Base-by-base conservation (phyloP, 1,284 basidiomycete species). In the Fomitopsis betulina region DNA sequence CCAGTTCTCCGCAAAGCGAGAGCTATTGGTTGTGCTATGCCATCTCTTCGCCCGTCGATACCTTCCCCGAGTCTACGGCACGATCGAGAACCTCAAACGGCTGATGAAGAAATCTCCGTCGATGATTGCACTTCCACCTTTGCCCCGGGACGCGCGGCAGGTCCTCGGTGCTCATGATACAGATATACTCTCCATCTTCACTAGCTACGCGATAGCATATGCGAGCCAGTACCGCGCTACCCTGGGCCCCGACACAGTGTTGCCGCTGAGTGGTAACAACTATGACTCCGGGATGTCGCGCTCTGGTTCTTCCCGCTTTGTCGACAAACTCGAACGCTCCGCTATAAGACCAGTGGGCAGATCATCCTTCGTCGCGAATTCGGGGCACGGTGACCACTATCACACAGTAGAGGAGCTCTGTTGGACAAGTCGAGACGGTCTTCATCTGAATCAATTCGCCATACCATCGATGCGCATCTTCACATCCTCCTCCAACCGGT, bases 341-440 rank as follows among this genome's bases (percentile, higher is more conserved):
- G 73, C 78, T 9, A 68, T 79, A 17, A 64, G 32, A 0, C 70
- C 76, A 30, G 63, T 70, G 2, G 76, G 74, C 21, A 79, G 84
- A 10, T 87, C 85, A 2, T 63, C 74, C 2, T 89, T 87, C 63
- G 82, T 84, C 8, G 83, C 85, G 0, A 85, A 78, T 51, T 89
- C 86, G 0, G 86, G 87, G 0, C 84, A 83, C 56, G 75, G 67
- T 33, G 86, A 89, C 63, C 60, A 61, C 1, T 87, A 86, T 61
- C 49, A 61, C 3, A 79, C 72, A 37, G 72, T 86, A 8, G 60
- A 68, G 1, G 85, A 87, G 62, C 74, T 89, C 15, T 70, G 75
- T 1, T 72, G 68, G n/a, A 83, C 83, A 0, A 73, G 76, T 0
- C 75, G 85, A 27, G 69, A 67, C 3, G 85, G 84, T 0, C 63